Percentiles rank a stretch among this genome's conserved stretches.
Evolutionary conservation across 805 yeast species (phyloP).

Genomic region (Candida nanaspora): DNA sequence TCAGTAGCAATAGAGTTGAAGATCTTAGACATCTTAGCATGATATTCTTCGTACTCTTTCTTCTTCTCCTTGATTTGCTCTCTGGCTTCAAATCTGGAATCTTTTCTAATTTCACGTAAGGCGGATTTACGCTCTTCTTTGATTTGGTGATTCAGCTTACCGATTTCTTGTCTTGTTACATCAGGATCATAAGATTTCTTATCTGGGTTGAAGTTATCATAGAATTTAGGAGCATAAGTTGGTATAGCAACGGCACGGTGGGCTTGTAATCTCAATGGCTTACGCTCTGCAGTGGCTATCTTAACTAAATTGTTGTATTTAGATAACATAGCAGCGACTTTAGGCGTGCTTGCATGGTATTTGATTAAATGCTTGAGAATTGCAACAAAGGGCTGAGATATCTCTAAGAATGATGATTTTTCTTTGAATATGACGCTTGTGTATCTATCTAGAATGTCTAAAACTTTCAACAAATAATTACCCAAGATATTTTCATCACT

Average conservation of each 20-base stretch:
- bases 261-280: slow-evolving; percentile 72
- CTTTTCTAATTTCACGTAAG: slow-evolving; percentile 85
- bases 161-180: slow-evolving; percentile 71
- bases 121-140: slow-evolving; percentile 90
- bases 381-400: slow-evolving; percentile 38
- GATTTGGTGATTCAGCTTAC: slow-evolving; percentile 74
- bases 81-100: slow-evolving; percentile 78
- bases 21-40: slow-evolving; percentile 81
- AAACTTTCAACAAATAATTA: slow-evolving; percentile 27
- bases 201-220: slow-evolving; percentile 94
- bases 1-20: slow-evolving; percentile 83
- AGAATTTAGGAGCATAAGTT: slow-evolving; percentile 83
- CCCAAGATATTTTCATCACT: slow-evolving; percentile 12
- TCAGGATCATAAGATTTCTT: slow-evolving; percentile 86
- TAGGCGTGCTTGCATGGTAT: slow-evolving; percentile 28
- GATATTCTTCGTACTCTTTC: slow-evolving; percentile 68
- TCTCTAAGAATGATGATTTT: slow-evolving; percentile 52
- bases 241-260: slow-evolving; percentile 83
- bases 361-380: slow-evolving; percentile 34
- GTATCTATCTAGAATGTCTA: slow-evolving; percentile 26
- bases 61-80: slow-evolving; percentile 78
- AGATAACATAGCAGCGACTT: slow-evolving; percentile 27
- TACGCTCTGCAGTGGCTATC: slow-evolving; percentile 42
- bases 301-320: slow-evolving; percentile 43
- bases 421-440: slow-evolving; percentile 48